Evolutionary conservation across 176 grass and related monocot species (phyloP), one percentile per base, ranked within the genome.

Genomic region (Oryza brachyantha): DNA sequence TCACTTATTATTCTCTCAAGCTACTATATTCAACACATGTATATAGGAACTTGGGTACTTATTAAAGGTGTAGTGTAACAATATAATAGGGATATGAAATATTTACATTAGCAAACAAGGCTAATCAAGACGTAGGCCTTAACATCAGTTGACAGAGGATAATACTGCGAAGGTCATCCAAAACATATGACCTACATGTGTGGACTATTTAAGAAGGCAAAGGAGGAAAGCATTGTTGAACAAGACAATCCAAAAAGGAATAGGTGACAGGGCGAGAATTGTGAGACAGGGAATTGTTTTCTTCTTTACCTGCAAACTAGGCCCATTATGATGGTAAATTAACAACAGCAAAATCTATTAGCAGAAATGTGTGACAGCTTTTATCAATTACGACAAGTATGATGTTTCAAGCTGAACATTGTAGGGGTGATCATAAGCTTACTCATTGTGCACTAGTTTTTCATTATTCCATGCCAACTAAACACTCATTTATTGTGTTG

Each of bases 401-500:
- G 21, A 3, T 67, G 8, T 79, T 55, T 62, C 39, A 13, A 40
- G 59, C 1, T 64, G 26, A 21, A 62, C 19, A 77, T 37, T 38
- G 10, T 48, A 81, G 27, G 13, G 3, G 48, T 39, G 39, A 75
- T 22, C 10, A 24, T 46, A 75, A 69, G 63, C 4, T 55, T 42
- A 81, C 54, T 32, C 40, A 2, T 29, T 70, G 50, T 60, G 21
- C 19, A 75, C 2, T 16, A 61, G n/a, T 36, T 52, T 69, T 43
- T 48, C 1, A 64, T 71, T 8, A 13, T 78, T 29, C 46, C 72
- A 64, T 64, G 22, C 2, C n/a, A 35, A 27, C 14, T 48, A 72
- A 17, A 3, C 71, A 71, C 26, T 9, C 35, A 74, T 59, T 77
- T 79, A 77, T 74, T 24, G 50, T 61, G 45, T 7, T 62, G 13